A percentile compares a stretch with the other conserved stretches of the same genome.
These are phyloP conservation scores for Leishmania amazonensis DNA, from an alignment of 208 protist species.

Conservation along the genomic window DNA sequence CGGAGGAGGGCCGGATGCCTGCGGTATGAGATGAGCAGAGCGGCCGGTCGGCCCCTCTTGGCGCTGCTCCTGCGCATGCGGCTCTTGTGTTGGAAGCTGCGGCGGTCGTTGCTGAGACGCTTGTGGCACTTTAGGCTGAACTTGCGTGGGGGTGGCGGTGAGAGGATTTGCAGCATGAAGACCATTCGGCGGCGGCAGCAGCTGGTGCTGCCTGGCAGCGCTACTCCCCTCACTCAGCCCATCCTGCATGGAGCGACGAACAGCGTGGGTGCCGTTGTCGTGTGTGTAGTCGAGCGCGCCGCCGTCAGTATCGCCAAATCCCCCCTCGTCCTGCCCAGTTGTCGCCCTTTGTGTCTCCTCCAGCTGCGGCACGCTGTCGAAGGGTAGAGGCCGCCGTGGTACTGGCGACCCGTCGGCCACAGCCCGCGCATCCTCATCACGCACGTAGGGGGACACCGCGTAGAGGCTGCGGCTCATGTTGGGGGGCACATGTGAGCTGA, in stretches of 20 bases:
- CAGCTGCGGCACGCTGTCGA: conserved; percentile 14
- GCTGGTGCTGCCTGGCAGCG: not conserved
- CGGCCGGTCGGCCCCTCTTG: not conserved
- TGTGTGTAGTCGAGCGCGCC: not conserved
- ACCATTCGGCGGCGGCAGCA: not conserved
- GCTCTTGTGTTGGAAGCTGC: conserved; percentile 6
- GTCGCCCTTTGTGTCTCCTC: not conserved
- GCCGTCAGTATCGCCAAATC: not conserved
- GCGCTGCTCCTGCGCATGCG: conserved; percentile 5
- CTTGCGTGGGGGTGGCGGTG: not conserved
- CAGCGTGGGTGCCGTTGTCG: not conserved
- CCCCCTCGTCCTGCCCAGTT: not conserved
- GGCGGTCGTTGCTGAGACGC: not conserved
- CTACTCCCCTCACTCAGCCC: not conserved
- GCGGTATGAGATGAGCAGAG: not conserved
- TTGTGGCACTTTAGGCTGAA: not conserved
- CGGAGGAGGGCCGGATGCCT: not conserved
- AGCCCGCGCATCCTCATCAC: conserved; percentile 11
- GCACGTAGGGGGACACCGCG: conserved; percentile 27
- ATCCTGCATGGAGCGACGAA: conserved; percentile 1
- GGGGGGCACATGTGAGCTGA: not conserved
- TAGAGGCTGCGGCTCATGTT: conserved; percentile 19
- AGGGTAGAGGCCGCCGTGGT: conserved; percentile 25
- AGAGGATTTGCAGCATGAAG: conserved; percentile 5
- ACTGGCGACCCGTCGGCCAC: conserved; percentile 24